These are phyloP conservation scores for Terana coerulea DNA, from an alignment of 768 basidiomycete species.

Conservation along the genomic window DNA sequence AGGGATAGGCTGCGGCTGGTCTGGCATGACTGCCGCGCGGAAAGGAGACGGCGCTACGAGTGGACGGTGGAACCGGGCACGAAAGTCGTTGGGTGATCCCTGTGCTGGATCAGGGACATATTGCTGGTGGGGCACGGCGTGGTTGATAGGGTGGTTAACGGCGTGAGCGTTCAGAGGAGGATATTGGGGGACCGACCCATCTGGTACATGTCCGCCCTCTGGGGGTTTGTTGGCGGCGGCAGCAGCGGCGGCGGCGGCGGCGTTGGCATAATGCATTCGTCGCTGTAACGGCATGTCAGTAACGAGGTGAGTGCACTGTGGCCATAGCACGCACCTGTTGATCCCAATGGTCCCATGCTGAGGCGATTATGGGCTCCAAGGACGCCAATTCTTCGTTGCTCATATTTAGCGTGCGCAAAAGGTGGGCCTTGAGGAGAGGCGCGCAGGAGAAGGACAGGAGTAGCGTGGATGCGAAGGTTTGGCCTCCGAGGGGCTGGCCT, in stretches of 20 bases:
- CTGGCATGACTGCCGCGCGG: conserved; percentile 23
- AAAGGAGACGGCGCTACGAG: conserved; percentile 62
- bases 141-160: conserved; percentile 18
- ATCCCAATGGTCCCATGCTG: conserved; percentile 87
- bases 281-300: conserved; percentile 30
- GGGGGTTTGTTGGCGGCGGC: conserved; percentile 22
- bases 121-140: conserved; percentile 22
- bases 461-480: conserved; percentile 76
- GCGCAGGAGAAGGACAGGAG: conserved; percentile 74
- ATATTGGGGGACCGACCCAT: conserved; percentile 8
- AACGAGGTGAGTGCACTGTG: not conserved
- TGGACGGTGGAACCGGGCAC: conserved; percentile 61
- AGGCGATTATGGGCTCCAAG: conserved; percentile 75
- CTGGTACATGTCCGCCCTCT: conserved; percentile 20
- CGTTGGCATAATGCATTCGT: conserved; percentile 40
- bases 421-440: conserved; percentile 69
- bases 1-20: conserved; percentile 11
- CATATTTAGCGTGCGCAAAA: conserved; percentile 69
- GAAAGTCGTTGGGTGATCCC: conserved; percentile 47
- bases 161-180: conserved; percentile 15
- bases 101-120: conserved; percentile 27
- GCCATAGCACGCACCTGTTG: conserved; percentile 56
- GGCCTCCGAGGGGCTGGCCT: conserved; percentile 50
- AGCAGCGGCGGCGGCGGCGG: conserved; percentile 7
- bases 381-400: conserved; percentile 76